These are phyloP conservation scores for Ustilago vetiveriae DNA, from an alignment of 1,284 basidiomycete genomes.

Conservation along the genomic window DNA sequence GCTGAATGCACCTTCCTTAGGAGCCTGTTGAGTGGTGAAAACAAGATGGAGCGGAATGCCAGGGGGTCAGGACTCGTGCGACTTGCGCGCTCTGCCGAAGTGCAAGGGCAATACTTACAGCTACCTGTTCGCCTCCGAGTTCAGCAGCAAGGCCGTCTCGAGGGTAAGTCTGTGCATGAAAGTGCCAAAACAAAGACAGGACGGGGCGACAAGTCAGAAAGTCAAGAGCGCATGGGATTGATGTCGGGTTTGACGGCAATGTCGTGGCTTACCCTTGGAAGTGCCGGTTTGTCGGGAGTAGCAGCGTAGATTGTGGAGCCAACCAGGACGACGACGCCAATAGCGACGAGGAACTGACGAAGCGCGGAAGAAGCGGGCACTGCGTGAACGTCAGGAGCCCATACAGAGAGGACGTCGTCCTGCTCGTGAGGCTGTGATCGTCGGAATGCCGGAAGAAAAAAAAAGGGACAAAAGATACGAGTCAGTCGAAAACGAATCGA, in stretches of 20 bases:
- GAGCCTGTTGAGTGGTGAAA: conserved; percentile 22
- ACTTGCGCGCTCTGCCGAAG: no score
- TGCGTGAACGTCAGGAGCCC: conserved; percentile 65
- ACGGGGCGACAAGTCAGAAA: no score
- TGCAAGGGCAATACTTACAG: conserved; percentile 36
- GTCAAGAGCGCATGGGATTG: no score
- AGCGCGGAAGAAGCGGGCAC: conserved; percentile 55
- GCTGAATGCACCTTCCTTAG: conserved; percentile 50
- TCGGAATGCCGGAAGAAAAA: background rate
- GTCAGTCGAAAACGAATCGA: no score
- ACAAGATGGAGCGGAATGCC: background rate
- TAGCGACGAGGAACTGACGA: conserved; percentile 57
- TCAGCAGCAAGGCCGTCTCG: conserved; percentile 63
- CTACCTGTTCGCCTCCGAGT: conserved; percentile 52
- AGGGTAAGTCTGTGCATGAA: conserved; percentile 54
- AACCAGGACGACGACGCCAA: conserved; percentile 45
- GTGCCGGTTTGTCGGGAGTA: conserved; percentile 52
- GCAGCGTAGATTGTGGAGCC: conserved; percentile 53
- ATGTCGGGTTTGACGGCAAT: no score
- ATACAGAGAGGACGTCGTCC: conserved; percentile 65
- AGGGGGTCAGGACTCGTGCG: no score
- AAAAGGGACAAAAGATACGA: no score
- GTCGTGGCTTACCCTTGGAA: conserved; percentile 54
- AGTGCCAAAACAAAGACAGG: background rate
- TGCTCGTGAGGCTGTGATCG: conserved; percentile 59